Percentiles rank a stretch among this genome's conserved stretches.
Conservation (phyloP, 2,329 filamentous ascomycete genomes). For the Coniochaeta pulveracea region DNA sequence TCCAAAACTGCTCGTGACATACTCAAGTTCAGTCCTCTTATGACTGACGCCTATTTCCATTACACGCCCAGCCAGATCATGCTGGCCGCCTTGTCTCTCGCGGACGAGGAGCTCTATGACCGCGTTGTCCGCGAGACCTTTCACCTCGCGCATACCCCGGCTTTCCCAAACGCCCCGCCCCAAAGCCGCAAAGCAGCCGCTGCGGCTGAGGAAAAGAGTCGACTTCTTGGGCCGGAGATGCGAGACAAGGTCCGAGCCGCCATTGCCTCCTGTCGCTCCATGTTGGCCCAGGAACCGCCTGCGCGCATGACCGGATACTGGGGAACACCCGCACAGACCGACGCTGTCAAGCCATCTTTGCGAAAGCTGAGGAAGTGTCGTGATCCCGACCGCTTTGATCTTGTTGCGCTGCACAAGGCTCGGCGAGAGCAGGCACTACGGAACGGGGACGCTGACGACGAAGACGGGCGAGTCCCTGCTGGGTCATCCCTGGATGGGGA, state of each 20-base stretch:
- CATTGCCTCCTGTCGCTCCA: slow-evolving; percentile 37
- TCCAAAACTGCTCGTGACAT: slow-evolving; percentile 64
- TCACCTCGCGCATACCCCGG: slow-evolving; percentile 14
- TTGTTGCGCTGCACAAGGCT: slow-evolving; percentile 57
- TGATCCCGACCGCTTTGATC: slow-evolving; percentile 62
- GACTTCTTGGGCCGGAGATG: slow-evolving; percentile 16
- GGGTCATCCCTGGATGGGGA: slow-evolving; percentile 6
- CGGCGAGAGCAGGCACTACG: slow-evolving; percentile 41
- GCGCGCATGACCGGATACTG: slow-evolving; percentile 43
- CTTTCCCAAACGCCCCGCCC: slow-evolving; percentile 14
- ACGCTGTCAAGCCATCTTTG: slow-evolving; percentile 45
- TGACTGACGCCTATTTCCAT: slow-evolving; percentile 95
- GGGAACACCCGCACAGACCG: slow-evolving; percentile 34
- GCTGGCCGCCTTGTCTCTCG: slow-evolving; percentile 68
- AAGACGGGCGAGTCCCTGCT: background rate
- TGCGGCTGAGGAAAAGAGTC: slow-evolving; percentile 12
- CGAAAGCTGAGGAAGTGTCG: slow-evolving; percentile 63
- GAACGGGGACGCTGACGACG: slow-evolving; percentile 16
- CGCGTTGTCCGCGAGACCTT: slow-evolving; percentile 31
- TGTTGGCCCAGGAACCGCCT: slow-evolving; percentile 45
- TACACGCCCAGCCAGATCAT: slow-evolving; percentile 92
- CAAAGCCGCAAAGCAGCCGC: slow-evolving; percentile 5
- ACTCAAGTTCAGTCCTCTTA: slow-evolving; percentile 66
- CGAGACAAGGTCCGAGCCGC: slow-evolving; percentile 37
- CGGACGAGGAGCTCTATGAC: slow-evolving; percentile 53